Evolutionary conservation across 2,329 filamentous ascomycete species (phyloP).

Genomic region (Epichloe baconii): DNA sequence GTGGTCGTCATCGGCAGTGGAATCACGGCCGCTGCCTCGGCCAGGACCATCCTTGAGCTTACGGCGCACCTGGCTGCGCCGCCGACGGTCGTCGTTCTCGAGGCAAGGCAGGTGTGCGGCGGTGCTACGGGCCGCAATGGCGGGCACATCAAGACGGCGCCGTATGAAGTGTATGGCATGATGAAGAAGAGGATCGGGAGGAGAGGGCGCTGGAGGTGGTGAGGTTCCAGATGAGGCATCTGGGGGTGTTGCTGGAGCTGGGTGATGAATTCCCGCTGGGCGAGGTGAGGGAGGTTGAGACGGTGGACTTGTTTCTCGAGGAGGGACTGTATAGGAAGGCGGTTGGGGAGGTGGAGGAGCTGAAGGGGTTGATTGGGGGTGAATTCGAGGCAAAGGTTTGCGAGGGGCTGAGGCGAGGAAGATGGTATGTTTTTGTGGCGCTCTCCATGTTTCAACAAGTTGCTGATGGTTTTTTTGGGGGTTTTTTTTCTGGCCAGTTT

Average conservation of each 20-base stretch:
- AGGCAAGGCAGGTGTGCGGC: conserved; percentile 34
- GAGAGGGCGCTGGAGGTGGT: conserved; percentile 27
- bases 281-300: conserved; percentile 31
- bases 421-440: conserved; percentile 10
- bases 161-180: conserved; percentile 27
- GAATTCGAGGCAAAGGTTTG: conserved; percentile 22
- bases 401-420: conserved; percentile 20
- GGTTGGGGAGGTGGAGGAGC: conserved; percentile 18
- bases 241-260: conserved; percentile 25
- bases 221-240: conserved; percentile 30
- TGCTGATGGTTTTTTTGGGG: not conserved
- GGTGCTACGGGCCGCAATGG: conserved; percentile 43
- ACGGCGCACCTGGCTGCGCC: conserved; percentile 2
- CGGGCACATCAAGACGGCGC: conserved; percentile 34
- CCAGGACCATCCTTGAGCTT: conserved; percentile 16
- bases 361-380: conserved; percentile 25
- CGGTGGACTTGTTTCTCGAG: conserved; percentile 32
- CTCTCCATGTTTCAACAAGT: too few relatives aligned
- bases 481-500: conserved; percentile 17
- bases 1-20: conserved; percentile 42
- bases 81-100: conserved; percentile 30
- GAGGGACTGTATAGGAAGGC: conserved; percentile 21
- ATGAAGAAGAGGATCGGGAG: conserved; percentile 19
- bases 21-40: conserved; percentile 30
- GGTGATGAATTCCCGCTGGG: conserved; percentile 22